These are phyloP conservation scores for Dimocarpus longan DNA, from an alignment of 345 rosid genomes.

Conservation along the genomic window DNA sequence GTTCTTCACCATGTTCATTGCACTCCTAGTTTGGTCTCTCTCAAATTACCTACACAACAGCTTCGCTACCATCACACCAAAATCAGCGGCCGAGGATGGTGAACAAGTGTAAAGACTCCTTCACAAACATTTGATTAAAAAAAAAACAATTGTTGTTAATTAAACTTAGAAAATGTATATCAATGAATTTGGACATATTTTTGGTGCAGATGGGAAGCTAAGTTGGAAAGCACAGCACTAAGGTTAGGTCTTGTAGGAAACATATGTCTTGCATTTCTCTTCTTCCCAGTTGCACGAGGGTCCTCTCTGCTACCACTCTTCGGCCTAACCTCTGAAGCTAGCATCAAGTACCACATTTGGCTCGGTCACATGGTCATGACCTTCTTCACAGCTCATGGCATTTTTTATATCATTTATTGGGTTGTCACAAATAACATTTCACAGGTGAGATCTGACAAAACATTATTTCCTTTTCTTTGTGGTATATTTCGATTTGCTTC, in stretches of 20 bases:
- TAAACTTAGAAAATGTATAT: not conserved
- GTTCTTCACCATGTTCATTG: slow-evolving; percentile 68
- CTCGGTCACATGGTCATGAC: slow-evolving; percentile 72
- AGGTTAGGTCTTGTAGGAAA: slow-evolving; percentile 64
- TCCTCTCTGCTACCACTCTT: slow-evolving; percentile 68
- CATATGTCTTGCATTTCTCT: slow-evolving; percentile 61
- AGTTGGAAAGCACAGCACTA: slow-evolving; percentile 36
- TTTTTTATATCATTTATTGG: slow-evolving; percentile 57
- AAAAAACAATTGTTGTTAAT: not conserved
- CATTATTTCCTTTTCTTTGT: not conserved
- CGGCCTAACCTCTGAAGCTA: slow-evolving; percentile 75
- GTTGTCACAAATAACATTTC: slow-evolving; percentile 33
- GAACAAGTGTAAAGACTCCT: slow-evolving; percentile 44
- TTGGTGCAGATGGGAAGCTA: slow-evolving; percentile 61
- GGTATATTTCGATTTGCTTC: not conserved
- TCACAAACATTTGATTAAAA: not conserved
- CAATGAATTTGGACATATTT: not conserved
- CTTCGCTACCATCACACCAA: slow-evolving; percentile 44
- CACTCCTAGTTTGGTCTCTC: slow-evolving; percentile 69
- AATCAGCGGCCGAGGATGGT: slow-evolving; percentile 40
- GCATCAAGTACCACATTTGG: slow-evolving; percentile 96
- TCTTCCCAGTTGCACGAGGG: slow-evolving; percentile 82
- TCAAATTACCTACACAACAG: slow-evolving; percentile 41
- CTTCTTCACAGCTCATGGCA: slow-evolving; percentile 66
- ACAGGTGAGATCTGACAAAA: slow-evolving; percentile 35